Evolutionary conservation across 805 yeast genomes (phyloP).

Genomic region (Kregervanrija delftensis): DNA sequence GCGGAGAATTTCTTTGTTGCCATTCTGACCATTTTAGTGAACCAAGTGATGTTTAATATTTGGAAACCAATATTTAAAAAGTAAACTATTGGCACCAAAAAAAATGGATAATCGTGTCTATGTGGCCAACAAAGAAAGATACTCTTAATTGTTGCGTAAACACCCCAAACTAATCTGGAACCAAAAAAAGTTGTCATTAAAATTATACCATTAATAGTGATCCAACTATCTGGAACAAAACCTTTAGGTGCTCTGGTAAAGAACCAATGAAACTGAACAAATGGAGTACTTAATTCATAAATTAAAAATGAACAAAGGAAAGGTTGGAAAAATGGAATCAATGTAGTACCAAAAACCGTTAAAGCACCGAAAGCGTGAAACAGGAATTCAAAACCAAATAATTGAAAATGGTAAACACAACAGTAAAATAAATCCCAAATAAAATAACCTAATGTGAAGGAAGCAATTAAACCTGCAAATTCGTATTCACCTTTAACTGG

Average conservation of each 20-base stretch:
- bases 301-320: slow-evolving; percentile 77
- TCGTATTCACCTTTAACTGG: slow-evolving; percentile 65
- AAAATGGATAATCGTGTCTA: slow-evolving; percentile 34
- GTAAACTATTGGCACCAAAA: slow-evolving; percentile 45
- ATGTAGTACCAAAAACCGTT: slow-evolving; percentile 57
- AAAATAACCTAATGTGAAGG: slow-evolving; percentile 80
- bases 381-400: slow-evolving; percentile 78
- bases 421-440: slow-evolving; percentile 85
- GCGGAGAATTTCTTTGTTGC: slow-evolving; percentile 30
- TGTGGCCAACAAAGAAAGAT: slow-evolving; percentile 37
- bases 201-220: slow-evolving; percentile 63
- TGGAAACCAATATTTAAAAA: slow-evolving; percentile 57
- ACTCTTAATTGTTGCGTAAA: slow-evolving; percentile 59
- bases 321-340: slow-evolving; percentile 71
- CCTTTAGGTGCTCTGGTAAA: slow-evolving; percentile 70
- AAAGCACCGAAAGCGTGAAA: slow-evolving; percentile 81
- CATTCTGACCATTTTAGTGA: slow-evolving; percentile 71
- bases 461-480: slow-evolving; percentile 65
- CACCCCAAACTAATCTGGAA: slow-evolving; percentile 84
- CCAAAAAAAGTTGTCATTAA: slow-evolving; percentile 65
- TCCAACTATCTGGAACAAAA: slow-evolving; percentile 45
- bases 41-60: slow-evolving; percentile 76
- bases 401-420: slow-evolving; percentile 41
- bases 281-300: slow-evolving; percentile 89
- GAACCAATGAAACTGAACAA: slow-evolving; percentile 92